Base-by-base conservation (phyloP, 164 flowering plant species). In the Nymphaea colorata region DNA sequence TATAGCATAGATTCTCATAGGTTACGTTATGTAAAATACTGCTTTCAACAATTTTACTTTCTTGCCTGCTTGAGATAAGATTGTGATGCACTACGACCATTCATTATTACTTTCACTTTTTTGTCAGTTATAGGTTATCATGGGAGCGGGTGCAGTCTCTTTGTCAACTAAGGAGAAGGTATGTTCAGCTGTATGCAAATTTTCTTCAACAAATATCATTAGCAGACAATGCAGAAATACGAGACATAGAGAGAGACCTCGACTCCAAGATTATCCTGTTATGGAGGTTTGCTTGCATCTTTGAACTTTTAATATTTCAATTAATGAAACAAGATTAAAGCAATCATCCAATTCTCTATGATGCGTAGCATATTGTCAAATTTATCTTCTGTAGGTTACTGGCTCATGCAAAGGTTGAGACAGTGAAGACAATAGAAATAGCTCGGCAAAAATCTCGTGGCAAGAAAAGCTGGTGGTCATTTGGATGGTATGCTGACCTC, bases 381-480 rank as follows among this genome's bases (percentile, higher is more conserved):
- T 45, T 5, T 45, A 45, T 45, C 41, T 65, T 71, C 3, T 74
- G 64, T 80, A 95, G 99, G 86, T 87, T 95, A 73, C 92, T 95
- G 74, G 99, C 97, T 18, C 99, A 92, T 87, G 99, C 98, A 41
- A 95, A 90, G 79, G 90, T 87, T 74, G 98, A 95, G 75, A 82
- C 96, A 59, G 90, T 82, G 41, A 93, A 85, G 73, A 82, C 92
- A 5, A 92, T 87, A 78, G 97, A 90, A 78, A 97, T 91, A 42
- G 93, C 96, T 72, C 87, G 84, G 70, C 84, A 74, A 71, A 82
- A 79, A 71, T 80, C 76, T 82, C 76, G 73, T 41, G 70, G 67
- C 44, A 90, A 82, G 72, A 83, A 67, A 74, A 82, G 96, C 79
- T 95, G 99, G 99, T 89, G 91, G 78, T 87, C 98, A 65, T 84